Percentiles rank a stretch among this genome's conserved stretches.
These are phyloP conservation scores for Fusarium lateritium DNA, from an alignment of 2,329 filamentous ascomycete genomes.

Conservation along the genomic window DNA sequence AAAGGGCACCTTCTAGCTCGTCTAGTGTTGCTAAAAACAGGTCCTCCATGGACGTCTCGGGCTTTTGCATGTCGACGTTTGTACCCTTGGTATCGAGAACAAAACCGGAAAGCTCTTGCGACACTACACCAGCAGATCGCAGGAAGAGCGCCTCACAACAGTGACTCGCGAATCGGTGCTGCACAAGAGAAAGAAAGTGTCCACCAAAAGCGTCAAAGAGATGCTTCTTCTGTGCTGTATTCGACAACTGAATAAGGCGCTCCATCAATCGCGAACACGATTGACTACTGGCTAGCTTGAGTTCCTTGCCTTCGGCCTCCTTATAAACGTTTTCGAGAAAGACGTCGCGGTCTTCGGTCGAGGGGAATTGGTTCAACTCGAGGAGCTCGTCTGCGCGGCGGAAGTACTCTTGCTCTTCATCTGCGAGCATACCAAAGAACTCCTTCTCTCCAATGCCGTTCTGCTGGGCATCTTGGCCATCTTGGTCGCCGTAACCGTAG, in stretches of 20 bases:
- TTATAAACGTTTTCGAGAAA: conserved; percentile 87
- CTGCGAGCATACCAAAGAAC: conserved; percentile 94
- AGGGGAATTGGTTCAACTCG: conserved; percentile 88
- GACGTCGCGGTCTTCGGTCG: conserved; percentile 77
- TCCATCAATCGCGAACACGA: conserved; percentile 96
- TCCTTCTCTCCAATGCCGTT: conserved; percentile 69
- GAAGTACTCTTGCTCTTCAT: conserved; percentile 97
- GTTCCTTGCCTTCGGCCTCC: conserved; percentile 91
- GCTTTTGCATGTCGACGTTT: conserved; percentile 60
- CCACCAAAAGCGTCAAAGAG: conserved; percentile 88
- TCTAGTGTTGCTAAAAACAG: conserved; percentile 87
- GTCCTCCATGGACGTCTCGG: conserved; percentile 81
- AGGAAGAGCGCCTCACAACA: conserved; percentile 96
- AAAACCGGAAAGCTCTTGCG: conserved; percentile 75
- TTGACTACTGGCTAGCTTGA: conserved; percentile 96
- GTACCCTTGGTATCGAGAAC: conserved; percentile 62
- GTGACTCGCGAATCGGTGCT: conserved; percentile 97
- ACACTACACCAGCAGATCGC: conserved; percentile 83
- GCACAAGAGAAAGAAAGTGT: conserved; percentile 90
- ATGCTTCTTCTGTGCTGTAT: conserved; percentile 83
- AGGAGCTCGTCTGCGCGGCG: conserved; percentile 90
- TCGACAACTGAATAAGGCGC: conserved; percentile 86
- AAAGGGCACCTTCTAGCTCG: conserved; percentile 88
- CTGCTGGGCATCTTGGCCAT: conserved; percentile 45
- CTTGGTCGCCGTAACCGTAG: conserved; percentile 44